These are phyloP conservation scores for Globisporangium recalcitrans DNA, from an alignment of 352 stramenopile genomes.

Conservation along the genomic window DNA sequence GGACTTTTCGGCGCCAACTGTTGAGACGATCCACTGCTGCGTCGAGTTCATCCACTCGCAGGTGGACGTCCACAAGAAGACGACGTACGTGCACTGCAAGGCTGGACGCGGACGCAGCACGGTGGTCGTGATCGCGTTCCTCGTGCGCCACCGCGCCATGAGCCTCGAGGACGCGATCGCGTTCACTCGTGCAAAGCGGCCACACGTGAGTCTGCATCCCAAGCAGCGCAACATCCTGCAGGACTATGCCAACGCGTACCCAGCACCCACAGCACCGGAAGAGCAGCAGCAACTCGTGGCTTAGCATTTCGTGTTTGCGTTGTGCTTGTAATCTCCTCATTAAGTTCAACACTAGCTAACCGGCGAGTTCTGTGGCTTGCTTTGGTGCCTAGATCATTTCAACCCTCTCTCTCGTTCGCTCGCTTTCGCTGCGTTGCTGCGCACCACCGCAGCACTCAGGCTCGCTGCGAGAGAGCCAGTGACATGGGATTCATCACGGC, in stretches of 20 bases:
- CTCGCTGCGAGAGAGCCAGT: too few relatives aligned
- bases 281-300: background rate
- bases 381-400: background rate
- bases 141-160: constrained; percentile 56
- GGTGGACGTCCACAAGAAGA: constrained; percentile 39
- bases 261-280: background rate
- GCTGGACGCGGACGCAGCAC: constrained; percentile 70
- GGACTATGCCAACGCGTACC: constrained; percentile 25
- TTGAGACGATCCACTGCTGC: constrained; percentile 62
- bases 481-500: background rate
- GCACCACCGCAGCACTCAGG: too few relatives aligned
- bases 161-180: constrained; percentile 48
- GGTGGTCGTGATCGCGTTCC: constrained; percentile 65
- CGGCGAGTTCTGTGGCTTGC: background rate
- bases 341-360: background rate
- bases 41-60: constrained; percentile 61
- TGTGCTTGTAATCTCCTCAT: background rate
- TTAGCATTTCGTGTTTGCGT: background rate
- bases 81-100: constrained; percentile 82
- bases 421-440: too few relatives aligned
- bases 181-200: constrained; percentile 47
- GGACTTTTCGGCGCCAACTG: constrained; percentile 62
- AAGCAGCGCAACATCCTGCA: constrained; percentile 51
- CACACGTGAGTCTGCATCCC: constrained; percentile 58
- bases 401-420: background rate